Base-by-base conservation (phyloP, 2,329 filamentous ascomycete genomes). In the Plenodomus tracheiphilus region DNA sequence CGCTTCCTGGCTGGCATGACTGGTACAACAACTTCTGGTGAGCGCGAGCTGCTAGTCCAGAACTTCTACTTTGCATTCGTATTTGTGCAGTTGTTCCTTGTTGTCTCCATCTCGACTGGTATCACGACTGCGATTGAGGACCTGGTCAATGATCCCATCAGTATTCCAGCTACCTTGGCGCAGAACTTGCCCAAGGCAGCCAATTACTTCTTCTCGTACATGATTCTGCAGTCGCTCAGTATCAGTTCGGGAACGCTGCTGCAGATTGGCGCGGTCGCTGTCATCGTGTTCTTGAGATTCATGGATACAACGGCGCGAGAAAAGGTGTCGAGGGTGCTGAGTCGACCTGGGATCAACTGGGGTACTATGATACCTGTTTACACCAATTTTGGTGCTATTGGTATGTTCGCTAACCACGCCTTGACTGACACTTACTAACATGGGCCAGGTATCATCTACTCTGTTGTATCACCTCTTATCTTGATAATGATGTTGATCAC, bases 151-250 rank as follows among this genome's bases (percentile, higher is more conserved):
- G 80, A 89, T 39, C 85, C 90, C 7, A 74, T 77, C n/a, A 80
- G 80, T 32, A 83, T 95, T 48, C 84, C 94, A 0, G 72, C 83
- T 16, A 79, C 88, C 0, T 76, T 99, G 21, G 93, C 93, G 0
- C 71, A 78, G 10, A 94, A 92, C 51, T 77, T 99, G 4, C 94
- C 94, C 2, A 88, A 85, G 59, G 87, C 92, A 0, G 88, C 91
- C 61, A 96, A 97, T 68, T 99, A 97, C 73, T 99, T 97, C 78
- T 97, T 97, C 79, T 93, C 91, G 1, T 99, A 99, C 81, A 92
- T 99, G 85, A 87, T 97, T 68, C 85, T 99, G 9, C 94, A 97
- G 65, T 91, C 92, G 0, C 80, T 97, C 62, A 91, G 90, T 54
- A 91, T 90, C 54, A 96, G 91, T 70, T 93, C 93, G 1, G 91